These are phyloP conservation scores for Aurantiochytrium sp. DNA, from an alignment of 108 stramenopile genomes.

Conservation along the genomic window DNA sequence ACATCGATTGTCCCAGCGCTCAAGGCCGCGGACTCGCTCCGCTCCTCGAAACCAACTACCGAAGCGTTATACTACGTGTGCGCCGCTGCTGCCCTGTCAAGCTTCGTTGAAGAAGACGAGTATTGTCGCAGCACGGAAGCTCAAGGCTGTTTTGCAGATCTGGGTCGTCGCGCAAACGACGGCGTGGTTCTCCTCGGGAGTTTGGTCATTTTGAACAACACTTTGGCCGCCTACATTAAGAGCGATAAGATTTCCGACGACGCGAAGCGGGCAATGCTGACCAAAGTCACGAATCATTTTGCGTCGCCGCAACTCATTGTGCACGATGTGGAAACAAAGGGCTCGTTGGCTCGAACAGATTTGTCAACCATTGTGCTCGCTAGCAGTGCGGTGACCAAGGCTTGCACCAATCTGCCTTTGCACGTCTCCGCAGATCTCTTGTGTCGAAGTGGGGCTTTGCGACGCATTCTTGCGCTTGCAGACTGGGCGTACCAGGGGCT, in stretches of 20 bases:
- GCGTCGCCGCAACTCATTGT: background rate
- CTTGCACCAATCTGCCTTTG: background rate
- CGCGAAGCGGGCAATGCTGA: background rate
- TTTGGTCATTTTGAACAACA: background rate
- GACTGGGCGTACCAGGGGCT: background rate
- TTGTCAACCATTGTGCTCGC: background rate
- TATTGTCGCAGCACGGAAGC: background rate
- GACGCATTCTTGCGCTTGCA: background rate
- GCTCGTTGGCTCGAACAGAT: background rate
- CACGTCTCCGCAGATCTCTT: background rate
- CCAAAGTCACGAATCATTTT: background rate
- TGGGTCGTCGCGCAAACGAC: background rate
- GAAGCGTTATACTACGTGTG: background rate
- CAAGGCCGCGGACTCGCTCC: background rate
- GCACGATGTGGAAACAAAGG: constrained; percentile 4
- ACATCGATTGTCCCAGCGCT: background rate
- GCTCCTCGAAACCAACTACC: background rate
- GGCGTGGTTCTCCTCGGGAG: background rate
- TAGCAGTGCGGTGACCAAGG: background rate
- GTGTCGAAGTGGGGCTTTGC: background rate
- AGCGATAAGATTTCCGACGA: background rate
- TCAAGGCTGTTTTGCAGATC: background rate
- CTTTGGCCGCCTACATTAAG: background rate
- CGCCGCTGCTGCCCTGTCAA: background rate
- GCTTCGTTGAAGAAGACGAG: background rate